Percentiles rank a stretch among this genome's conserved stretches.
Evolutionary conservation across 1,139 yeast species (phyloP).

Genomic region (Taphrina communis): DNA sequence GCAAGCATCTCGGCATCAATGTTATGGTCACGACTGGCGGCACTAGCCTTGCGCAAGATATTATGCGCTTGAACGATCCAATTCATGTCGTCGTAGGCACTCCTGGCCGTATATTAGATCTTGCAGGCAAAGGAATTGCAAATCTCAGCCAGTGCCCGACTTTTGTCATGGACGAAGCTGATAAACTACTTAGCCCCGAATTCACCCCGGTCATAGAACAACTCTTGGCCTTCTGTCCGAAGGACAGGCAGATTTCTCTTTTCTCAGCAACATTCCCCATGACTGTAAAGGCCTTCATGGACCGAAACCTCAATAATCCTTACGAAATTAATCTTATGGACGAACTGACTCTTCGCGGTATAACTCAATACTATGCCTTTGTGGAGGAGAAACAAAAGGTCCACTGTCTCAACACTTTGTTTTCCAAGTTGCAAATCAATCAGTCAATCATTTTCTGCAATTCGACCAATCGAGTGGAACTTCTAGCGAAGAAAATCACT

Average conservation of each 20-base stretch:
- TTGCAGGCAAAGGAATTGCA: conserved; percentile 85
- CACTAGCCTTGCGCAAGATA: conserved; percentile 90
- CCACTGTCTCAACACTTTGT: conserved; percentile 92
- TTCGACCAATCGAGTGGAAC: conserved; percentile 93
- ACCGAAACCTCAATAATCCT: conserved; percentile 72
- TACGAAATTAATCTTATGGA: conserved; percentile 97
- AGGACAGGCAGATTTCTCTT: conserved; percentile 78
- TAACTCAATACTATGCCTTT: conserved; percentile 95
- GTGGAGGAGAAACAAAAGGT: conserved; percentile 96
- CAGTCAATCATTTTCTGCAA: conserved; percentile 97
- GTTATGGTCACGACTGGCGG: conserved; percentile 99
- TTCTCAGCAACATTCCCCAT: conserved; percentile 97
- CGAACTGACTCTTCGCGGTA: conserved; percentile 93
- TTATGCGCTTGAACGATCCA: conserved; percentile 86
- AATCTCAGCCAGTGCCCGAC: conserved; percentile 86
- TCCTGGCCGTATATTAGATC: conserved; percentile 94
- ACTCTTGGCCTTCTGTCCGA: conserved; percentile 80
- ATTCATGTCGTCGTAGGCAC: conserved; percentile 93
- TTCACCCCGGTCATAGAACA: conserved; percentile 88
- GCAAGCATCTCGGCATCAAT: conserved; percentile 81
- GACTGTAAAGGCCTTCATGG: conserved; percentile 88
- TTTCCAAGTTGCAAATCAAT: conserved; percentile 90
- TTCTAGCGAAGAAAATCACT: conserved; percentile 92
- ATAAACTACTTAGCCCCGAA: conserved; percentile 90
- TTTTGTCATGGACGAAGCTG: conserved; percentile 99